phyloP scores from a whole-genome alignment of 2,329 filamentous ascomycete species.

The Aspergillus unguis region DNA sequence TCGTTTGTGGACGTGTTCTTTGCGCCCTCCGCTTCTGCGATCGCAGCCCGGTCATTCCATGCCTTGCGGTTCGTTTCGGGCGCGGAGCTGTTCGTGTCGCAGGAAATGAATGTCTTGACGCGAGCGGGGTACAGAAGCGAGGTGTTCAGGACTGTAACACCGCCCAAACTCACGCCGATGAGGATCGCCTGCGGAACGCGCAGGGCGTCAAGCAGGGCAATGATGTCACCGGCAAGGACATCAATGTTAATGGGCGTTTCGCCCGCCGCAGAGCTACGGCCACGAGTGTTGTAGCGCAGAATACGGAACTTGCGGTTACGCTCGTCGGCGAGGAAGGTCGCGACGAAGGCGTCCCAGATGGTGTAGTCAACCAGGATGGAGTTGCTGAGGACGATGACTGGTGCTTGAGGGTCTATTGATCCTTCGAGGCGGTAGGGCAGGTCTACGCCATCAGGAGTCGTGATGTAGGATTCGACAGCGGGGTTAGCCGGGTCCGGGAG shows the following conservation, averaged over 20 bases:
- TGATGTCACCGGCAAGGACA: conserved; percentile 65
- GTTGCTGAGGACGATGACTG: conserved; percentile 72
- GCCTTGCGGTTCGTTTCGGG: conserved; percentile 72
- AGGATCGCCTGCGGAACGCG: conserved; percentile 66
- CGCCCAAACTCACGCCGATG: conserved; percentile 77
- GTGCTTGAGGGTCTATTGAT: conserved; percentile 62
- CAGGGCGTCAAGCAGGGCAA: conserved; percentile 63
- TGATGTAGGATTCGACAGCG: conserved; percentile 65
- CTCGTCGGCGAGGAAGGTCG: conserved; percentile 53
- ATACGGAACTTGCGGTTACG: conserved; percentile 63
- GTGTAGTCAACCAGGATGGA: conserved; percentile 72
- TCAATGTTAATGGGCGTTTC: conserved; percentile 57
- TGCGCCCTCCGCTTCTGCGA: conserved; percentile 59
- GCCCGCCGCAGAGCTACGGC: conserved; percentile 51
- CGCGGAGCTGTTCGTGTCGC: conserved; percentile 73
- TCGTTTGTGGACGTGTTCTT: conserved; percentile 39
- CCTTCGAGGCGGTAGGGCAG: conserved; percentile 76
- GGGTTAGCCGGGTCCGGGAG: conserved; percentile 44
- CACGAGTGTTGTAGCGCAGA: conserved; percentile 73
- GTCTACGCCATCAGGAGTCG: conserved; percentile 63
- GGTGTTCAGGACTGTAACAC: conserved; percentile 71
- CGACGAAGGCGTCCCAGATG: conserved; percentile 77
- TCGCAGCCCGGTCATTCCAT: conserved; percentile 71
- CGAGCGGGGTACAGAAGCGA: conserved; percentile 63
- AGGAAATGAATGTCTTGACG: conserved; percentile 63